Evolutionary conservation across 805 yeast species (phyloP), one percentile per base, ranked within the genome.

Genomic region (Candida ipomoeae): DNA sequence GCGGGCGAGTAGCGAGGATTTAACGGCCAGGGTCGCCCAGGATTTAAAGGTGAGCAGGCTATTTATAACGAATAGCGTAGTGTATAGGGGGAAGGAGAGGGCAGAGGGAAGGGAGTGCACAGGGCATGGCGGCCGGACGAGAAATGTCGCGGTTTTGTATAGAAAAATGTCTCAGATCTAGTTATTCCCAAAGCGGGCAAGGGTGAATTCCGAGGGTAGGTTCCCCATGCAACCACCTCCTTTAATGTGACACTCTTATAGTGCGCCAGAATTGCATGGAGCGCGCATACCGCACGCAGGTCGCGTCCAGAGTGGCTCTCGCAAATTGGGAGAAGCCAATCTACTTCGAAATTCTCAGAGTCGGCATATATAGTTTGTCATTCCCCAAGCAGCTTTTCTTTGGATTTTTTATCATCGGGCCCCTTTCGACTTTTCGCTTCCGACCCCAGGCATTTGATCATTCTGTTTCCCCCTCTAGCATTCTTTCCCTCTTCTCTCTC

Each of bases 201-300:
- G 10, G 15, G 14, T 26, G 46, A 44, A 36, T 20, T 44, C 46
- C 46, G 46, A 44, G 46, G 46, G 46, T 44, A 23, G 15, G 14
- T 26, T 20, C 46, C 38, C 46, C 40, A 44, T 44, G 46, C 46
- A 44, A 44, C 46, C 46, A 44, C 46, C 46, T 44, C 46, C 46
- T 44, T 44, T 13, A 26, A 23, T 35, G 46, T 44, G 46, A 44
- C 38, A 23, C 40, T 44, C 31, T 34, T 34, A 44, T 15, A 44
- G 40, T 44, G 46, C 46, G 46, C 46, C 40, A 20, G 40, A 23
- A 17, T 17, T 44, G 46, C 46, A 36, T 44, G 33, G 40, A 44
- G 40, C 40, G 40, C 18, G 46, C 46, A 44, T 44, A 23, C 46
- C 21, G 36, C 21, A 35, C 31, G 40, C 46, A 44, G 46, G 46